Evolutionary conservation across 2,329 filamentous ascomycete species (phyloP).

Genomic region (Hypoxylon sp.): DNA sequence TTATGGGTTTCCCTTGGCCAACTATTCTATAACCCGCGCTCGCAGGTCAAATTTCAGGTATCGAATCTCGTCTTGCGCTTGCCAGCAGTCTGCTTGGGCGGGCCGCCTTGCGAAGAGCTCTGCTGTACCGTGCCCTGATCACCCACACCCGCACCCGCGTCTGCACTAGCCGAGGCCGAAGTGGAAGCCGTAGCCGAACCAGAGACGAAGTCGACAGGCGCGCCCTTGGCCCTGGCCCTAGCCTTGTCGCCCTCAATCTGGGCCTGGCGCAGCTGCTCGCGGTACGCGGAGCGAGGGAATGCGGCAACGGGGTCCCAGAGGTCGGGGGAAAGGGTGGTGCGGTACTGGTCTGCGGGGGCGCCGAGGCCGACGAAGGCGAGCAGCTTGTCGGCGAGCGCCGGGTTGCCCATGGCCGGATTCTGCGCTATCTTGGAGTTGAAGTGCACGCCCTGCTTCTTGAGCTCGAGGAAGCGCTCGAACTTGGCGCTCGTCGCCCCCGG

Average conservation of each 20-base stretch:
- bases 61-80: slow-evolving; percentile 50
- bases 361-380: slow-evolving; percentile 69
- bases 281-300: slow-evolving; percentile 64
- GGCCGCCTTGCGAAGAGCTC: slow-evolving; percentile 8
- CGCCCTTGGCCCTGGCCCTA: slow-evolving; percentile 53
- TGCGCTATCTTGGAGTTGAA: slow-evolving; percentile 78
- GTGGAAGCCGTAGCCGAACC: slow-evolving; percentile 27
- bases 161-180: too few relatives aligned
- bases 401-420: slow-evolving; percentile 74
- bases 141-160: slow-evolving; percentile 6
- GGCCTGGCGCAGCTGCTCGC: slow-evolving; percentile 57
- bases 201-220: slow-evolving; percentile 60
- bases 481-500: slow-evolving; percentile 65
- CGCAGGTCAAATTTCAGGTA: slow-evolving; percentile 30
- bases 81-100: slow-evolving; percentile 21
- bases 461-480: slow-evolving; percentile 74
- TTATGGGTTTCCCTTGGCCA: too few relatives aligned
- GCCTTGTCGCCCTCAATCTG: slow-evolving; percentile 57
- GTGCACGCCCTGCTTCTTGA: slow-evolving; percentile 80
- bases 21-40: too few relatives aligned
- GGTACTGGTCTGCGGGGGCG: slow-evolving; percentile 66
- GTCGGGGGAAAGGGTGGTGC: slow-evolving; percentile 63
- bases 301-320: slow-evolving; percentile 66
- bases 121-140: slow-evolving; percentile 36
- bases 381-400: slow-evolving; percentile 74